Evolutionary conservation across 257 asterid species (phyloP).

Genomic region (Solanum acaule): DNA sequence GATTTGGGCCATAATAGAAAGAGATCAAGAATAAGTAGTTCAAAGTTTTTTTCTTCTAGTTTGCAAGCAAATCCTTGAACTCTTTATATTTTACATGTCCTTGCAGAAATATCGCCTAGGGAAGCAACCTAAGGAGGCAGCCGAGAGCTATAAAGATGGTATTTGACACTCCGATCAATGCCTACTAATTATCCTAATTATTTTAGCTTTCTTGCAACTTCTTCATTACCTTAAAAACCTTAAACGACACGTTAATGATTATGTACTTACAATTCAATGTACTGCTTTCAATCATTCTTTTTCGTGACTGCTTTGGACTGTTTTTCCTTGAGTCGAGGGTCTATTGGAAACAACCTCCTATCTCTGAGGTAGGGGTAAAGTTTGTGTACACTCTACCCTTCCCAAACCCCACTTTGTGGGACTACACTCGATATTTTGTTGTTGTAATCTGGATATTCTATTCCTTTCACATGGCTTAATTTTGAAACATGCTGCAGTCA

Average conservation of each 20-base stretch:
- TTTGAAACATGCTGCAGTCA: neutral
- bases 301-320: neutral
- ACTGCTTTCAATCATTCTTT: neutral
- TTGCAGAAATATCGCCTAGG: slow-evolving; percentile 91
- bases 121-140: slow-evolving; percentile 64
- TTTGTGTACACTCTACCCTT: neutral
- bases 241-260: neutral
- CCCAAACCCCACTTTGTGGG: neutral
- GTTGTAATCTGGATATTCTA: neutral
- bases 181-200: neutral
- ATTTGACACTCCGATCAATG: neutral
- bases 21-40: neutral
- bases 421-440: neutral
- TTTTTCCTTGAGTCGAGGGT: neutral
- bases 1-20: neutral
- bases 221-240: neutral
- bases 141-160: slow-evolving; percentile 87
- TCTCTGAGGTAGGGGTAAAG: neutral
- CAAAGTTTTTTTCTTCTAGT: neutral
- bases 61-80: neutral
- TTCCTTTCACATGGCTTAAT: neutral
- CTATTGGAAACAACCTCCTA: neutral
- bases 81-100: neutral
- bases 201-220: neutral
- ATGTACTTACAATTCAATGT: neutral